Conservation (phyloP, 768 basidiomycete species). For the Cubamyces lactineus region DNA sequence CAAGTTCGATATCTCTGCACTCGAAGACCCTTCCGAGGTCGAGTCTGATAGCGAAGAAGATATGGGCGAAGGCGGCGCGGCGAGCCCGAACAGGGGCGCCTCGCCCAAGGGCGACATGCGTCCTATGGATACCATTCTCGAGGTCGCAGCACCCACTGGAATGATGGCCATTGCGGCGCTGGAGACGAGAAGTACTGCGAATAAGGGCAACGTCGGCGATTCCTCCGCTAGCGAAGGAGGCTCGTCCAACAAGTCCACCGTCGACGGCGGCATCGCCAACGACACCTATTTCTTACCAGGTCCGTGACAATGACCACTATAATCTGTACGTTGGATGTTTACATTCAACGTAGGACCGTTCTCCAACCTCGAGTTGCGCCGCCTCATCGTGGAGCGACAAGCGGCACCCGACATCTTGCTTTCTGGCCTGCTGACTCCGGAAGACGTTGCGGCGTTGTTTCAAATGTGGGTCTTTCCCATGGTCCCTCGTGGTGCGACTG, state of each 20-base stretch:
- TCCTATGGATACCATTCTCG: conserved; percentile 24
- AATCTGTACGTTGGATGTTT: not conserved
- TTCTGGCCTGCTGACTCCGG: conserved; percentile 36
- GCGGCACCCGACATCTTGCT: conserved; percentile 37
- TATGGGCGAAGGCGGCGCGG: conserved; percentile 14
- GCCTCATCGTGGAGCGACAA: conserved; percentile 38
- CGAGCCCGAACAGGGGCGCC: conserved; percentile 21
- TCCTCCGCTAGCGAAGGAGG: conserved; percentile 10
- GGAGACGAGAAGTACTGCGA: conserved; percentile 7
- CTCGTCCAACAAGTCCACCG: not conserved
- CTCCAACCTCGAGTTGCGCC: conserved; percentile 35
- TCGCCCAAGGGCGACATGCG: conserved; percentile 14
- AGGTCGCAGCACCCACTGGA: conserved; percentile 27
- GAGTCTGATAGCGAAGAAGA: conserved; percentile 31
- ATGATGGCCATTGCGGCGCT: conserved; percentile 21
- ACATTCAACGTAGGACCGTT: conserved; percentile 29
- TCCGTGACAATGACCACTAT: conserved; percentile 5
- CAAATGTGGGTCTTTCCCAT: conserved; percentile 33
- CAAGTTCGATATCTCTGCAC: conserved; percentile 35
- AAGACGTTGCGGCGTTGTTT: conserved; percentile 35
- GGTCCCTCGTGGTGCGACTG: not conserved
- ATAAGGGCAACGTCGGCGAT: conserved; percentile 1
- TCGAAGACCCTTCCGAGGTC: conserved; percentile 35
- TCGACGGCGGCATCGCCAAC: conserved; percentile 24
- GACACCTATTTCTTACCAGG: conserved; percentile 31